Evolutionary conservation across 306 rosid species (phyloP), one percentile per base, ranked within the genome.

Genomic region (Vicia faba): DNA sequence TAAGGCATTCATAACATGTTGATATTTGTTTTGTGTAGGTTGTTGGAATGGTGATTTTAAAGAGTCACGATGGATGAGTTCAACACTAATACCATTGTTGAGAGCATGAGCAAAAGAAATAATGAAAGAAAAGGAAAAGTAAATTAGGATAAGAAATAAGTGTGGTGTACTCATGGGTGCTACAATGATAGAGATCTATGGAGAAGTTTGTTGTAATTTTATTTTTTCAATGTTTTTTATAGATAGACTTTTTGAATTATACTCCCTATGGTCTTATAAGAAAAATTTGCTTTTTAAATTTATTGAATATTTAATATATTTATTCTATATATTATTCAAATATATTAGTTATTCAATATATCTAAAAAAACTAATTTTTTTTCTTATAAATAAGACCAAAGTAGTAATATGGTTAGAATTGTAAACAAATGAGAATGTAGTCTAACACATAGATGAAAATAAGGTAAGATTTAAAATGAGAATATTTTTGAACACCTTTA

Each of bases 51-150:
- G 91, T 2, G 91, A 88, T 3, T 38, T 71, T 11, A 85, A 70
- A 0, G 88, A 88, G 9, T 88, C 91, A 0, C 84, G 75, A 51
- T 80, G 95, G 48, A 88, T 75, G 4, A 85, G 69, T 13, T 88
- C 81, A 0, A 88, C 72, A 5, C 71, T 72, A 20, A 78, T 66
- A 4, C 82, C 78, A 31, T 19, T 38, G 4, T 49, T 35, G 7
- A 14, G 15, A 3, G 75, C 44, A 3, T 29, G 36, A 5, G 11
- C 45, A 11, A 48, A 6, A 2, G 46, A 20, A 14, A 33, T 4
- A n/a, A 12, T 7, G 7, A 1, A 63, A 29, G 2, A 16, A 13
- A 48, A 15, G 12, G 43, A 54, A 56, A 18, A 3, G 43, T 19
- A 11, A 6, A 40, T 0, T 11, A 11, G 16, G 11, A 11, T 20